Evolutionary conservation across 257 asterid species (phyloP).

Genomic region (Asclepias syriaca): DNA sequence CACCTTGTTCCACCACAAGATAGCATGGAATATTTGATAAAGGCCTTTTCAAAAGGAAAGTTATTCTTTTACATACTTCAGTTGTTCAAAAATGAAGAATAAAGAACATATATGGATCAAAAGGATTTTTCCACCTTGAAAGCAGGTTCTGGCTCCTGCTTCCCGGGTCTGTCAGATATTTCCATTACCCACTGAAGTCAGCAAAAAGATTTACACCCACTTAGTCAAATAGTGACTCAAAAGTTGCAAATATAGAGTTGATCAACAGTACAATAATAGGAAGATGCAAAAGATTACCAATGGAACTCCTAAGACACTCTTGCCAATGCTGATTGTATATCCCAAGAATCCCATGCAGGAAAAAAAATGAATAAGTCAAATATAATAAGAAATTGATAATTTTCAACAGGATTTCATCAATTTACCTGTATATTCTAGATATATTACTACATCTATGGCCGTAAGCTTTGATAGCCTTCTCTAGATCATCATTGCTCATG

Average conservation of each 20-base stretch:
- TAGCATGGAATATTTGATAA: not conserved
- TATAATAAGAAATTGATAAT: not conserved
- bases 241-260: not conserved
- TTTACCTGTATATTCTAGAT: conserved; percentile 85
- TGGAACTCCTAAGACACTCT: conserved; percentile 55
- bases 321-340: conserved; percentile 45
- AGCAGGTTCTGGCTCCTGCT: conserved; percentile 55
- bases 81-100: not conserved
- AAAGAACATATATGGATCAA: not conserved
- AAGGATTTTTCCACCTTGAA: conserved; percentile 30
- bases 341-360: conserved; percentile 28
- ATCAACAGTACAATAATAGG: conserved; percentile 5
- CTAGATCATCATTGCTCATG: conserved; percentile 82
- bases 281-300: conserved; percentile 36
- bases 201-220: conserved; percentile 3
- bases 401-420: conserved; percentile 1
- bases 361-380: conserved; percentile 27
- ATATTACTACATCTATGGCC: conserved; percentile 59
- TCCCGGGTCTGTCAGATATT: conserved; percentile 56
- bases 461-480: conserved; percentile 66
- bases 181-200: conserved; percentile 54
- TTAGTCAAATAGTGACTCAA: not conserved
- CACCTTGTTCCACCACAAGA: not conserved
- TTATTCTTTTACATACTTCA: not conserved
- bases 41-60: not conserved